A percentile compares a stretch with the other conserved stretches of the same genome.
These are phyloP conservation scores for Ramichloridium luteum DNA, from an alignment of 2,329 filamentous ascomycete genomes.

Conservation along the genomic window DNA sequence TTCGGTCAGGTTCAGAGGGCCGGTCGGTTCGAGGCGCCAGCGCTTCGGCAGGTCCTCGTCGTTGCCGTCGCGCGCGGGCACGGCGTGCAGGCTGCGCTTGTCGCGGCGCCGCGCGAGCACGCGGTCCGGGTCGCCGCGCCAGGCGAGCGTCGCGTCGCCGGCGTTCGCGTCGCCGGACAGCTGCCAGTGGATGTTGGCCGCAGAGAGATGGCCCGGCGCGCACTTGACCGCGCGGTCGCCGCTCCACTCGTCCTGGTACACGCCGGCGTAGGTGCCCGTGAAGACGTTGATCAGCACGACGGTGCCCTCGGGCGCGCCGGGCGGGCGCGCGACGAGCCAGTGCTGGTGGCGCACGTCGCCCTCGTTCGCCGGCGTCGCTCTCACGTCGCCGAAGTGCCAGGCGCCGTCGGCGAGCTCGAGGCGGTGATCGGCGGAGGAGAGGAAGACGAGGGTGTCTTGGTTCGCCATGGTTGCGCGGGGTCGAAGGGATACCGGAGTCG, in stretches of 20 bases:
- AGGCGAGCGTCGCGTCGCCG: background rate
- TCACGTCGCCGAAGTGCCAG: background rate
- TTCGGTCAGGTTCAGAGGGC: background rate
- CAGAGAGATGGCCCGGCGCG: background rate
- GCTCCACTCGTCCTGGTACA: background rate
- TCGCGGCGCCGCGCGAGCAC: background rate
- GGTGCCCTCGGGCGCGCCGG: background rate
- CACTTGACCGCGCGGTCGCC: background rate
- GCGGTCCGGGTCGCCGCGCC: background rate
- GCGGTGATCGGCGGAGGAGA: too few relatives aligned
- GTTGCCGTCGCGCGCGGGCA: background rate
- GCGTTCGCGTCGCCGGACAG: background rate
- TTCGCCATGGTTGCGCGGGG: too few relatives aligned
- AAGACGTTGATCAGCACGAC: background rate
- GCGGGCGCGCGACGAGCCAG: background rate
- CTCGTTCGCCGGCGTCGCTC: background rate
- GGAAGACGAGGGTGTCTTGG: too few relatives aligned
- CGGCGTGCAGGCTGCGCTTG: too few relatives aligned
- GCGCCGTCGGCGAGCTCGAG: background rate
- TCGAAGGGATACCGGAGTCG: too few relatives aligned
- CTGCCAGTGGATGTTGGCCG: background rate
- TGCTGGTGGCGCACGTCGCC: background rate
- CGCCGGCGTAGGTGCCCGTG: background rate
- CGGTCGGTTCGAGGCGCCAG: background rate
- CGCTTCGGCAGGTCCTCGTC: background rate